Evolutionary conservation across 805 yeast species (phyloP), one percentile per base, ranked within the genome.

Genomic region (Monosporozyma aquatica): DNA sequence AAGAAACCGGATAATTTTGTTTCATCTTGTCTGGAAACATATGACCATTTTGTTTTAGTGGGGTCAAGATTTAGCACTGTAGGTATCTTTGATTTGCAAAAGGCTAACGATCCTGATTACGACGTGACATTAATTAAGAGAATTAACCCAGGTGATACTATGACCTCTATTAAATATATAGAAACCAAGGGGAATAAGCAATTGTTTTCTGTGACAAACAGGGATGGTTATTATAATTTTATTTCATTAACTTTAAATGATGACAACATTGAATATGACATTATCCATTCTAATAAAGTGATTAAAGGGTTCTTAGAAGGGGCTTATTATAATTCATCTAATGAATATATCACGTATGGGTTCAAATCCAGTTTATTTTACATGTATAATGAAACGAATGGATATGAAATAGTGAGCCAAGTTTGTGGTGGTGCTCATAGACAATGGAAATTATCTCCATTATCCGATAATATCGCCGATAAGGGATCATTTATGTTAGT

Each of bases 341-440:
- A 70, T 9, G 78, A 78, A 33, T 61, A 81, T 29, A 60, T 83
- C 2, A 61, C 84, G 2, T 85, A 76, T 59, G 97, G 97, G 1
- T 90, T 92, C 69, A 77, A 79, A 51, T 85, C 92, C 2, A 80
- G 81, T 39, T 65, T 72, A 39, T 87, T 90, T 55, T 82, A 81
- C 53, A 61, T 86, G 18, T 87, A 87, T 80, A 86, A 89, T 58
- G 95, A 86, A 54, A 76, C 87, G 1, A 67, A 71, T 34, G 87
- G 84, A 50, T 68, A 71, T 41, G 95, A 87, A 57, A 58, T 86
- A 2, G 67, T 75, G 38, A 74, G 78, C 44, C 86, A 79, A 47
- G 61, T 71, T 11, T 92, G 97, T 61, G 97, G 97, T 22, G 97
- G 97, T 2, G 76, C 92, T 3, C 96, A 89, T 58, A 71, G 97